A percentile compares a stretch with the other conserved stretches of the same genome.
These are phyloP conservation scores for Aspergillus clavatus DNA, from an alignment of 2,329 filamentous ascomycete genomes.

Conservation along the genomic window DNA sequence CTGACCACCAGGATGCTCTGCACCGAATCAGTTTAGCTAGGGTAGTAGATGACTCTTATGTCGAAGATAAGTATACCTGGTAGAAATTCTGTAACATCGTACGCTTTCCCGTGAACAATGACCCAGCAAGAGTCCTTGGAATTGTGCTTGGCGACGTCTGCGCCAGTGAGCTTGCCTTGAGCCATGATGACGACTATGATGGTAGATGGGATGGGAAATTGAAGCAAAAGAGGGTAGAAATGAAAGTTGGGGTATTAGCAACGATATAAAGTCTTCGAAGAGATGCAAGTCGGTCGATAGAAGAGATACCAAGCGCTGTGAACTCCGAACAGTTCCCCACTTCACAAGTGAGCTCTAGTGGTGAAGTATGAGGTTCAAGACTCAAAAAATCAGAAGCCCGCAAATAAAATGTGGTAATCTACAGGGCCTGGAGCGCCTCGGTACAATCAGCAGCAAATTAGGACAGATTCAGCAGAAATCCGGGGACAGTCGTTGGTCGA, in stretches of 20 bases:
- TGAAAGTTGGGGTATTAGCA: background rate
- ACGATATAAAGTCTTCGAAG: background rate
- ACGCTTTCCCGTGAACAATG: conserved; percentile 79
- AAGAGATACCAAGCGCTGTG: too few species aligned
- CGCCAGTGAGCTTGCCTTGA: conserved; percentile 45
- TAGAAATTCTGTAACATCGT: conserved; percentile 87
- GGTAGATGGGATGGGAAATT: conserved; percentile 3
- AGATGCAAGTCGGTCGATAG: background rate
- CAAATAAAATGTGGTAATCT: background rate
- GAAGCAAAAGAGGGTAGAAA: conserved; percentile 2
- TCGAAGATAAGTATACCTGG: conserved; percentile 48
- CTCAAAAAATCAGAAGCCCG: background rate
- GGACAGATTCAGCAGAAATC: conserved; percentile 7
- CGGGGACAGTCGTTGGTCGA: conserved; percentile 6
- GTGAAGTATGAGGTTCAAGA: background rate
- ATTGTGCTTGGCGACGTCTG: conserved; percentile 68
- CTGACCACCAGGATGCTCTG: conserved; percentile 80
- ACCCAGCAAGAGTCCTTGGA: conserved; percentile 84
- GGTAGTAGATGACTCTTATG: background rate
- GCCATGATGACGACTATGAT: conserved; percentile 15
- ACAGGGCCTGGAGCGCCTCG: conserved; percentile 13
- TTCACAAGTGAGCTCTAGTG: background rate
- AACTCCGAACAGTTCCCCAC: background rate
- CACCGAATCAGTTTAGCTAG: background rate
- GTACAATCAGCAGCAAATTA: conserved; percentile 19